Percentiles rank a stretch among this genome's conserved stretches.
Conservation (phyloP, 1,284 basidiomycete genomes). For the Ganoderma multipileum region DNA sequence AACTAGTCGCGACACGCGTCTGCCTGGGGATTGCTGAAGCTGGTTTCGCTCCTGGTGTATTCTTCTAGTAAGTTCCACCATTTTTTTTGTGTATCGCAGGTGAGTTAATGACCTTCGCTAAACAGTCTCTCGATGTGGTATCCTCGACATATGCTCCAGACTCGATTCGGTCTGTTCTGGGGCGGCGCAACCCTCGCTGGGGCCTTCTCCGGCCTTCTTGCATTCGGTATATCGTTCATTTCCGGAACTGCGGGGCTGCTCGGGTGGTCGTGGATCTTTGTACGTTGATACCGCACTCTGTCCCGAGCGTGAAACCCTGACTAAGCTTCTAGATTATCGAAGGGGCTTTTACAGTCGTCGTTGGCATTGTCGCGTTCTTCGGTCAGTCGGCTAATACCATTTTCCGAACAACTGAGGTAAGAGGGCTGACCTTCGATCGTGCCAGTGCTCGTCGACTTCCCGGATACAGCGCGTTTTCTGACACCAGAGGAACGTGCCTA, state of each 20-base stretch:
- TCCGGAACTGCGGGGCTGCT: slow-evolving; percentile 43
- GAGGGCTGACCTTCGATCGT: neutral
- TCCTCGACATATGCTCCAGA: slow-evolving; percentile 39
- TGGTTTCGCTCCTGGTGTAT: slow-evolving; percentile 72
- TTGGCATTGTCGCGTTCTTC: slow-evolving; percentile 55
- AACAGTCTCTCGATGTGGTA: slow-evolving; percentile 41
- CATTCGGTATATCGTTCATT: slow-evolving; percentile 51
- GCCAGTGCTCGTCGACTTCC: slow-evolving; percentile 67
- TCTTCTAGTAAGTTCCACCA: slow-evolving; percentile 53
- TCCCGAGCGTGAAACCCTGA: neutral
- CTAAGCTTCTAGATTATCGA: slow-evolving; percentile 54
- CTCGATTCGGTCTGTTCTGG: slow-evolving; percentile 41
- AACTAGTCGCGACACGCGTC: slow-evolving; percentile 64
- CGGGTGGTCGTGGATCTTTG: slow-evolving; percentile 55
- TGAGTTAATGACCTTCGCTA: neutral
- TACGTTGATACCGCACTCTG: slow-evolving; percentile 33
- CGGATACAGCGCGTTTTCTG: slow-evolving; percentile 59
- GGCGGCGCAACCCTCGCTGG: slow-evolving; percentile 41
- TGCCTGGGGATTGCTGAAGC: slow-evolving; percentile 72
- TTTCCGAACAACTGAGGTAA: neutral
- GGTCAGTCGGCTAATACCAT: slow-evolving; percentile 39
- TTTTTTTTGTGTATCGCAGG: slow-evolving; percentile 40
- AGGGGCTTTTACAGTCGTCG: slow-evolving; percentile 58
- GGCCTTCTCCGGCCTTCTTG: slow-evolving; percentile 46
- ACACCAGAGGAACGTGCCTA: slow-evolving; percentile 64